These are phyloP conservation scores for Gentiana straminea DNA, from an alignment of 257 asterid species.

Conservation along the genomic window DNA sequence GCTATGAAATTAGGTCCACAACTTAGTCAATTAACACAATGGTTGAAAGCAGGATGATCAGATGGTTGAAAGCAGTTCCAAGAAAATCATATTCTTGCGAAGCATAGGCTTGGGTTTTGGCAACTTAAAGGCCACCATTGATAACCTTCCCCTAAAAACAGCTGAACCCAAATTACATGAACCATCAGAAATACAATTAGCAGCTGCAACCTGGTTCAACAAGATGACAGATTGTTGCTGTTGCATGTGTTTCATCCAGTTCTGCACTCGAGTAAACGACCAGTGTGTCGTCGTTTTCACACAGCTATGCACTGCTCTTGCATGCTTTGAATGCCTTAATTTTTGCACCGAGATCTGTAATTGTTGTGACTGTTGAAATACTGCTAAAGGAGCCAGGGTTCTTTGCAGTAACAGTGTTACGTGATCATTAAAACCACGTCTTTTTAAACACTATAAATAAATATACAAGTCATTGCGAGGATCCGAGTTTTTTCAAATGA, in stretches of 20 bases:
- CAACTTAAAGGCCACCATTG: slow-evolving; percentile 46
- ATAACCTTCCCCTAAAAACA: slow-evolving; percentile 43
- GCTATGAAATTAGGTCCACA: no score
- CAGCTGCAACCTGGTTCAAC: slow-evolving; percentile 45
- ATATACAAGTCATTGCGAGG: no score
- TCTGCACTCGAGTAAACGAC: slow-evolving; percentile 45
- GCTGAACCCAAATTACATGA: slow-evolving; percentile 59
- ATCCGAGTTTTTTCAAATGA: no score
- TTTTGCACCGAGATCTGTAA: slow-evolving; percentile 59
- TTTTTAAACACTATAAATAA: no score
- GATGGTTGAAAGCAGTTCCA: slow-evolving; percentile 20
- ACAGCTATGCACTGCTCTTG: slow-evolving; percentile 65
- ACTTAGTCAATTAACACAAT: no score
- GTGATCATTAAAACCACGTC: no score
- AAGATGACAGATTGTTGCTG: slow-evolving; percentile 46
- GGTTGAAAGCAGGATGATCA: slow-evolving; percentile 15
- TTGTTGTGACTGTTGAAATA: slow-evolving; percentile 6
- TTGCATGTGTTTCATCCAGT: slow-evolving; percentile 68
- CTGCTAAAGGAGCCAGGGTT: no score
- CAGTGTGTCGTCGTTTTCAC: slow-evolving; percentile 51
- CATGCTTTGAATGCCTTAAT: slow-evolving; percentile 63
- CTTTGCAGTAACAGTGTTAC: no score
- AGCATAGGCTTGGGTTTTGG: slow-evolving; percentile 55
- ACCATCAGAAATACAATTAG: slow-evolving; percentile 40
- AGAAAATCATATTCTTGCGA: slow-evolving; percentile 32